Base-by-base conservation (phyloP, 306 rosid species). In the Mimosa bimucronata region DNA sequence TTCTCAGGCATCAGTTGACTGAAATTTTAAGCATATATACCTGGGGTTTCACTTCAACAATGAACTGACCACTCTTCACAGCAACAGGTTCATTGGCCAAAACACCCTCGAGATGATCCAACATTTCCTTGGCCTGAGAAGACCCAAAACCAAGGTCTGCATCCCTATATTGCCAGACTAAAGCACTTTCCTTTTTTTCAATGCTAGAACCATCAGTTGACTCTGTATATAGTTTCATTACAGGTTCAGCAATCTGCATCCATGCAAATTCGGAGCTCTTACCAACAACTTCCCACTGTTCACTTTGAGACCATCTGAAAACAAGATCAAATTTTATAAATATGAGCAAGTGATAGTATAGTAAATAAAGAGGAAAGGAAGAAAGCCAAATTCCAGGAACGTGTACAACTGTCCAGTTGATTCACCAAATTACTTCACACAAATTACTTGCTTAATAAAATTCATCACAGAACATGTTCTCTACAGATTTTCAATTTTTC, bases 71-170 rank as follows among this genome's bases (percentile, higher is more conserved):
- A 78, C 88, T 88, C 88, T 92, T 92, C n/a, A 79, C 95, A 64
- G 93, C 88, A 85, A 90, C 97, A 57, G 97, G 93, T 68, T 92
- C 97, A 81, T 92, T 92, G 83, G 97, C 91, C 79, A 92, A 85
- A 82, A 92, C 97, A 78, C 95, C 88, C 80, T 92, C 97, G 15
- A 90, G 87, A 88, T 92, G 97, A 89, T 90, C 95, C 41, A 90
- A 79, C 95, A 92, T 86, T 84, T 92, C 97, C 86, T 90, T 89
- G 66, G 97, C 95, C 79, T 92, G 97, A 82, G 92, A 58, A 76
- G 97, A 92, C 75, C 97, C 97, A 26, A 92, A 92, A 45, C 87
- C 89, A 31, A 85, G 82, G 84, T 90, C 95, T 26, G 97, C 95
- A 77, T 92, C 92, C 66, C 92, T 80, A 70, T 92, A 90, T 77